Percentiles rank a stretch among this genome's conserved stretches.
phyloP scores from a whole-genome alignment of 345 rosid species.

The Boechera retrofracta region DNA sequence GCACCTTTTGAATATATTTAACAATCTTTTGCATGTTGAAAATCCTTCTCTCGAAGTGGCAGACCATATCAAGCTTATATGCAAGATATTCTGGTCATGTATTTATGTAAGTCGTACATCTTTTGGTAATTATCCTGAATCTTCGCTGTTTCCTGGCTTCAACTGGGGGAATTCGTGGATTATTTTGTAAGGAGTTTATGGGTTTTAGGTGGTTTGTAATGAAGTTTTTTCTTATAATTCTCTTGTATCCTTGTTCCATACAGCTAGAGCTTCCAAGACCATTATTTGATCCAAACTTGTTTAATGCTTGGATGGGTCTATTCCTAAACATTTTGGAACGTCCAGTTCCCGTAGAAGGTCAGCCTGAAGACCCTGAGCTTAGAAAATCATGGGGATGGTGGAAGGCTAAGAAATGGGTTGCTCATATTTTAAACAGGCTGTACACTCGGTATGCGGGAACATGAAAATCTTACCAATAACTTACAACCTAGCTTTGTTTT shows the following conservation, averaged over 20 bases:
- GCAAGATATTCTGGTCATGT: conserved; percentile 99
- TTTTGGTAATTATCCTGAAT: conserved; percentile 18
- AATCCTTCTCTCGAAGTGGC: conserved; percentile 91
- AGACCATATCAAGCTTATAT: conserved; percentile 93
- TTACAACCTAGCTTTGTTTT: conserved; percentile 13
- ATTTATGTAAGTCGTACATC: conserved; percentile 77
- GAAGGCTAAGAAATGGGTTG: conserved; percentile 99
- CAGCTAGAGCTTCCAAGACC: conserved; percentile 99
- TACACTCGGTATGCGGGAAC: conserved; percentile 69
- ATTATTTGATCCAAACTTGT: conserved; percentile 77
- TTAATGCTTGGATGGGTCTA: conserved; percentile 94
- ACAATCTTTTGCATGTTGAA: conserved; percentile 72
- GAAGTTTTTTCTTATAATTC: neutral
- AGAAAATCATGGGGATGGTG: conserved; percentile 99
- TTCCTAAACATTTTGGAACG: conserved; percentile 92
- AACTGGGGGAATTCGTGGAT: conserved; percentile 2
- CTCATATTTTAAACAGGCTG: conserved; percentile 94
- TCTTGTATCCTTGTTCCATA: conserved; percentile 21
- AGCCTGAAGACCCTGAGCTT: conserved; percentile 85
- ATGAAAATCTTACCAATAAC: neutral
- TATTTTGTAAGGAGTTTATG: neutral
- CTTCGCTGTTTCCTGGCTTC: conserved; percentile 23
- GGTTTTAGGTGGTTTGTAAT: conserved; percentile 8
- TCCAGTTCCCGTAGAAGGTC: conserved; percentile 87
- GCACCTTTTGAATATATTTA: conserved; percentile 79